Evolutionary conservation across 108 stramenopile species (phyloP).

Genomic region (Nitzschia palea): DNA sequence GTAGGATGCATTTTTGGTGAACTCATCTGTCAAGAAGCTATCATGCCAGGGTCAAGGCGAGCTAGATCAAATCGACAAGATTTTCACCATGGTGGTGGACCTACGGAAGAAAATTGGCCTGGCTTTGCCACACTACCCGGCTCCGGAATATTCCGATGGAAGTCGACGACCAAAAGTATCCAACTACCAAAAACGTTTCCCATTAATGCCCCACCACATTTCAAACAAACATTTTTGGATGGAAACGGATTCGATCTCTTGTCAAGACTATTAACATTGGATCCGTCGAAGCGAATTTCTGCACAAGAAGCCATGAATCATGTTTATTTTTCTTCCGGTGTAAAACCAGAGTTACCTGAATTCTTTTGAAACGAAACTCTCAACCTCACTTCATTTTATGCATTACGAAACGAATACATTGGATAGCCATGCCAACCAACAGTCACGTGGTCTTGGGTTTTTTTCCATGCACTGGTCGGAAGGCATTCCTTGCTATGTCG

Average conservation of each 20-base stretch:
- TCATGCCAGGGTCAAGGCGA: conserved; percentile 92
- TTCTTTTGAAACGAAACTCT: conserved; percentile 32
- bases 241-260: conserved; percentile 87
- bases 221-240: conserved; percentile 77
- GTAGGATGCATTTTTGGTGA: conserved; percentile 99
- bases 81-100: conserved; percentile 86
- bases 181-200: conserved; percentile 66
- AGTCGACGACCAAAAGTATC: conserved; percentile 29
- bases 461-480: too few relatives aligned
- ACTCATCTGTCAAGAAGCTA: conserved; percentile 84
- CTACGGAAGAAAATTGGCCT: conserved; percentile 83
- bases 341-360: conserved; percentile 32
- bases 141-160: conserved; percentile 81
- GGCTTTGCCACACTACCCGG: conserved; percentile 66
- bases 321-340: conserved; percentile 43
- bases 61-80: conserved; percentile 95
- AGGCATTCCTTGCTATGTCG: too few relatives aligned
- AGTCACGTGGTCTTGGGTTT: too few relatives aligned
- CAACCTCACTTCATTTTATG: too few relatives aligned
- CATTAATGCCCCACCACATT: conserved; percentile 59
- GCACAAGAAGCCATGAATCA: conserved; percentile 85
- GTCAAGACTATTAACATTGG: conserved; percentile 77
- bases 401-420: too few relatives aligned
- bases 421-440: too few relatives aligned
- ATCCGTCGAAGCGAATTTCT: conserved; percentile 88